Evolutionary conservation across 2,329 filamentous ascomycete species (phyloP), one percentile per base, ranked within the genome.

Genomic region (Fusarium musae): DNA sequence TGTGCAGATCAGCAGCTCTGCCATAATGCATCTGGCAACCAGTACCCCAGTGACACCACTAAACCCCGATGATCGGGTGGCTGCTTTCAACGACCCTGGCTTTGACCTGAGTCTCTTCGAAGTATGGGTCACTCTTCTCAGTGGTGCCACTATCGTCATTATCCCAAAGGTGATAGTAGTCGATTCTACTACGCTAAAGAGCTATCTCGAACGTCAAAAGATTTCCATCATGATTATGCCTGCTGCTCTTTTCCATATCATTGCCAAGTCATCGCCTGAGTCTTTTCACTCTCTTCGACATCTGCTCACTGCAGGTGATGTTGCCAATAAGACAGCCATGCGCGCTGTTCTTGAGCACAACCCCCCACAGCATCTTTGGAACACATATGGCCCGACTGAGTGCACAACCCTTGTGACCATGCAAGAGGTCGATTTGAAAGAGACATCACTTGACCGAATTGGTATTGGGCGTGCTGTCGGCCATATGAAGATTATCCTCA

Each of bases 341-440:
- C 37, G 49, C 2, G 12, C 16, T 12, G 59, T 61, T 26, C 49
- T 61, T 32, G 49, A 61, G 23, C 8, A 56, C 39, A 56, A 9
- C 23, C 37, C 59, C 11, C 59, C 49, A 7, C 39, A 44, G 19
- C 49, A 44, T 44, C 59, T 61, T 37, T 61, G 59, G 59, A 61
- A 61, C 49, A 61, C 59, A 4, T 61, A 56, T 37, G 59, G 59
- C 15, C 59, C 59, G 4, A 56, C 59, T 56, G 59, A 61, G 26
- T 61, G 47, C 8, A 61, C 59, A 3, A 61, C 59, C n/a, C 49
- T 61, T 15, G 59, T 7, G 3, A 61, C 47, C 1, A 61, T 61
- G 30, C 49, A n/a, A 1, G 23, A 61, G 4, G 49, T 61, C 6
- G 32, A 56, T 23, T 0, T 37, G 12, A 37, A 56, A 3, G 59